Evolutionary conservation across 1,284 basidiomycete genomes (phyloP), one percentile per base, ranked within the genome.

Genomic region (Apiotrichum gamsii): DNA sequence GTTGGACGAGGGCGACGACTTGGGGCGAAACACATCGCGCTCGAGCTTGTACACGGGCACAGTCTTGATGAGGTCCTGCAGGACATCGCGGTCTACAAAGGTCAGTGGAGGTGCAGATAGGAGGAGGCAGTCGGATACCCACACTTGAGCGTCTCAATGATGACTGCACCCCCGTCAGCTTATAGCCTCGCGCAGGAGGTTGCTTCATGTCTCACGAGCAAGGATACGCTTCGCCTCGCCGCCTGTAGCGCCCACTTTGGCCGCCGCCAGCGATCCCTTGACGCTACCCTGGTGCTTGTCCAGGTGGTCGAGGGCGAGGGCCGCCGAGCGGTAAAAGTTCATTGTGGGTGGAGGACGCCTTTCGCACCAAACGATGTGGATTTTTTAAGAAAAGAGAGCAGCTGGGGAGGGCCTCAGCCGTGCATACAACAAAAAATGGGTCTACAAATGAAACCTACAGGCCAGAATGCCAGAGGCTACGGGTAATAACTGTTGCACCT

Each of bases 101-200:
- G 6, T 6, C 8, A 28, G 11, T 11, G 11, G 25, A 28, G 25
- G 25, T 28, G 25, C 25, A 28, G 6, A 28, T 6, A 6, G 25
- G 31, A 16, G 14, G n/a, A n/a, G n/a, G n/a, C n/a, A n/a, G n/a
- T n/a, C n/a, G n/a, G n/a, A n/a, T n/a, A 54, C 58, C 75, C 72
- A 93, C 90, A 93, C 78, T 93, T 93, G 38, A 95, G 74, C 1
- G 89, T 91, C 74, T 93, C 87, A 43, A 94, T 90, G 29, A 93
- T 81, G 28, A 91, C 79, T 43, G 83, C 84, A 18, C 28, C 8
- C 11, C 25, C 21, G 34, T 41, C 21, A 45, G 32, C 29, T 28
- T 23, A 20, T 14, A 9, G 10, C 18, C n/a, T 20, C 24, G 4
- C 21, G 31, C 15, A 8, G 20, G n/a, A n/a, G n/a, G n/a, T n/a